Evolutionary conservation across 2,329 filamentous ascomycete species (phyloP).

Genomic region (Akanthomyces dipterigenus): DNA sequence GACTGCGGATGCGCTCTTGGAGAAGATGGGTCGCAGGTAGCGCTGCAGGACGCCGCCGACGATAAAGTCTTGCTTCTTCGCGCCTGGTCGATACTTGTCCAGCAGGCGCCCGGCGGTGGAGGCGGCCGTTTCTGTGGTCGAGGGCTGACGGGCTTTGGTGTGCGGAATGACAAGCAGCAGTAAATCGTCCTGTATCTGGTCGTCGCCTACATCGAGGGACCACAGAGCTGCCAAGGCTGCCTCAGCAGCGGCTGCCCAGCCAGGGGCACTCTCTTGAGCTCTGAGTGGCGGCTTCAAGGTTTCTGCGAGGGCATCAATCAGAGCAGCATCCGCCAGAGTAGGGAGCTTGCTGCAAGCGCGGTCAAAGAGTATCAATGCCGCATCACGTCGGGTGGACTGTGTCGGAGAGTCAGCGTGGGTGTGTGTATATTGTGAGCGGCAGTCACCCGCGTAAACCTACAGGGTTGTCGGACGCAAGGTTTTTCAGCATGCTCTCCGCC

Average conservation of each 20-base stretch:
- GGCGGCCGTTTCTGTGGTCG: constrained; percentile 30
- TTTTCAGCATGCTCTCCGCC: background rate
- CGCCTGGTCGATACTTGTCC: constrained; percentile 17
- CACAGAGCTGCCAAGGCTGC: constrained; percentile 23
- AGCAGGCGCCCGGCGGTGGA: constrained; percentile 28
- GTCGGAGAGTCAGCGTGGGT: background rate
- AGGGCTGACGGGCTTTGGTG: constrained; percentile 27
- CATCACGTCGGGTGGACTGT: constrained; percentile 1
- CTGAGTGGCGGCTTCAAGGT: background rate
- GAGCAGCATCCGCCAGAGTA: too few relatives aligned
- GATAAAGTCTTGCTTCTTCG: constrained; percentile 33
- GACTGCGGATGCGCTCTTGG: constrained; percentile 40
- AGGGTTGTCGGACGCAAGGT: background rate
- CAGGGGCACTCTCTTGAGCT: background rate
- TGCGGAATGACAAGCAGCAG: constrained; percentile 28
- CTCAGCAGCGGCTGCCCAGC: constrained; percentile 16
- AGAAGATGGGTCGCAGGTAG: constrained; percentile 63
- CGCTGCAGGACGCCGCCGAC: constrained; percentile 51
- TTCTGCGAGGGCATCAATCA: background rate
- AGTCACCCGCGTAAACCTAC: background rate
- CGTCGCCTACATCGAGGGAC: constrained; percentile 16
- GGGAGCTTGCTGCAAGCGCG: background rate
- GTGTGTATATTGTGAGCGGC: background rate
- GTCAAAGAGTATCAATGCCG: background rate
- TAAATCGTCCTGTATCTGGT: constrained; percentile 13